phyloP scores from a whole-genome alignment of 306 rosid species.

The Cicer chorassanicum region DNA sequence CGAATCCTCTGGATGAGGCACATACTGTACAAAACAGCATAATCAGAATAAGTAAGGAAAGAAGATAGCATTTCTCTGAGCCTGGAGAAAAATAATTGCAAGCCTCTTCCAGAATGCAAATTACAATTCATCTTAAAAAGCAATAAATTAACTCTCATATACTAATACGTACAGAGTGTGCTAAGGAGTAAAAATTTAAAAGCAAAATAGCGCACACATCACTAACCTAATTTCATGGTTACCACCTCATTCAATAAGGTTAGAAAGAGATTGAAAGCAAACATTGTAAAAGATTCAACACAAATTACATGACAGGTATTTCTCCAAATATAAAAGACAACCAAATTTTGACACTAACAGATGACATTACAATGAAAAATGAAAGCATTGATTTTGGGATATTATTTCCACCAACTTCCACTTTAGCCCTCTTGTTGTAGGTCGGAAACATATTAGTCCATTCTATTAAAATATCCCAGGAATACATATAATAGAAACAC shows the following conservation, averaged over 20 bases:
- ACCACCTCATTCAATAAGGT: slow-evolving; percentile 12
- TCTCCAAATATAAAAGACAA: background rate
- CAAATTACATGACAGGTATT: slow-evolving; percentile 20
- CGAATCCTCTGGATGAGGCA: slow-evolving; percentile 81
- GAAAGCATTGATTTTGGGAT: slow-evolving; percentile 23
- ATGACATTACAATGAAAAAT: background rate
- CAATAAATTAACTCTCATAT: too few relatives aligned
- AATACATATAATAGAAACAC: slow-evolving; percentile 16
- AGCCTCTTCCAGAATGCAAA: slow-evolving; percentile 35
- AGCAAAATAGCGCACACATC: too few relatives aligned
- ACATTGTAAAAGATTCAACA: background rate
- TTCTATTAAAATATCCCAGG: slow-evolving; percentile 12
- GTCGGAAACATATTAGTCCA: slow-evolving; percentile 7
- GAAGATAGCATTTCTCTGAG: background rate
- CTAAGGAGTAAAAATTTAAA: too few relatives aligned
- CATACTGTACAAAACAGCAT: slow-evolving; percentile 65
- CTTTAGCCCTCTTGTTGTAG: slow-evolving; percentile 23
- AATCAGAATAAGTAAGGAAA: slow-evolving; percentile 14
- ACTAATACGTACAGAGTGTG: too few relatives aligned
- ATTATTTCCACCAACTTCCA: slow-evolving; percentile 36
- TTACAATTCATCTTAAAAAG: background rate
- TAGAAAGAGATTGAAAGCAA: slow-evolving; percentile 25
- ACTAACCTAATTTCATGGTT: background rate
- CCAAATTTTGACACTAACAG: slow-evolving; percentile 31
- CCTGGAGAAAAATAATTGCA: slow-evolving; percentile 1